Conservation (phyloP, 148 eudicot species). For the Chenopodium berlandieri region DNA sequence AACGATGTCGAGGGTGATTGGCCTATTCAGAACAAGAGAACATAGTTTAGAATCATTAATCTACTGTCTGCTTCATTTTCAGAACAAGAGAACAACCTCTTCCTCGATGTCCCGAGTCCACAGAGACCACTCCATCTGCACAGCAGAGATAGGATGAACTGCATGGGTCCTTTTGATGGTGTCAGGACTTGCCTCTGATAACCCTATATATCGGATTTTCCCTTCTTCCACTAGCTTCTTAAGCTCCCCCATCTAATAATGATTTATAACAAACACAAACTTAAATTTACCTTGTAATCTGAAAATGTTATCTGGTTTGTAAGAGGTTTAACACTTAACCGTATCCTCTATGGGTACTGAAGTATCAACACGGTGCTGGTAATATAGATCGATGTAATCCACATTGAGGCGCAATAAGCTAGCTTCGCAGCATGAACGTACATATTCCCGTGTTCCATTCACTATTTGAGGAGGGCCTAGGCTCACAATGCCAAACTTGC, state of each 20-base stretch:
- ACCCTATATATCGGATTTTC: conserved; percentile 62
- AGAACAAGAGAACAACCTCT: conserved; percentile 42
- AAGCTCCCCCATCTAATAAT: conserved; percentile 60
- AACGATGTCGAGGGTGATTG: conserved; percentile 25
- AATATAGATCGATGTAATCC: too few species aligned
- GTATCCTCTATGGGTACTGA: too few species aligned
- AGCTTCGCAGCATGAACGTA: too few species aligned
- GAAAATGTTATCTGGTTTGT: not conserved
- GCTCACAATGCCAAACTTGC: too few species aligned
- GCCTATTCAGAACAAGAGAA: conserved; percentile 4
- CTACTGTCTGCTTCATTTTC: not conserved
- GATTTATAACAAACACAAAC: not conserved
- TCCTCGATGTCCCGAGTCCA: conserved; percentile 66
- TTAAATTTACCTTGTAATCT: not conserved
- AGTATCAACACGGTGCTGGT: too few species aligned
- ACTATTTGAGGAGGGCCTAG: too few species aligned
- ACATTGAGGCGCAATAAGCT: too few species aligned
- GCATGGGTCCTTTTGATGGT: conserved; percentile 71
- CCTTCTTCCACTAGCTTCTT: conserved; percentile 74
- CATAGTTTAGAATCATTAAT: not conserved
- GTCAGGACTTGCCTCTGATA: conserved; percentile 63
- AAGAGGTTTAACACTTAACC: not conserved
- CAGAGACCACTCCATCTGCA: conserved; percentile 69
- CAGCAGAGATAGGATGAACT: conserved; percentile 58
- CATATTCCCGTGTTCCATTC: too few species aligned